Base-by-base conservation (phyloP, 2,329 filamentous ascomycete genomes). In the Coniosporium tulheliwenetii region DNA sequence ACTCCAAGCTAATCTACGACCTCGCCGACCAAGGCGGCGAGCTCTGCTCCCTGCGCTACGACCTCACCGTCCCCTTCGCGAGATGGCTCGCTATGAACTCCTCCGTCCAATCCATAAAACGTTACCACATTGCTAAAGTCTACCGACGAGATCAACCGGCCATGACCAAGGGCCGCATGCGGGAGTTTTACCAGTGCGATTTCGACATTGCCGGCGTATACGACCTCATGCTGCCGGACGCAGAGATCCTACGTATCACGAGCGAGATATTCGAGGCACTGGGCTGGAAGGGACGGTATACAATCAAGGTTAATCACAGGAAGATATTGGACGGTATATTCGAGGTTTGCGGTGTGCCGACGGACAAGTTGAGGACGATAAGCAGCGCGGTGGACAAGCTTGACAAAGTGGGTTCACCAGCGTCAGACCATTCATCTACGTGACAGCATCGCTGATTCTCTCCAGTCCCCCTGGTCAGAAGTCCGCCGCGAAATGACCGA, bases 141-240 rank as follows among this genome's bases (percentile, higher is more conserved):
- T 87, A 86, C 64, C 71, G 82, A 46, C 67, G 81, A 58, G 82
- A 87, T 59, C 81, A 86, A 59, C 82, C 82, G 16, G 82, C 85
- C 45, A 85, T 95, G 65, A 84, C 81, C 46, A 91, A 93, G 59
- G 89, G 87, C 39, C 77, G 87, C 41, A 91, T 94, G 81, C 76
- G 89, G 54, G 89, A 95, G 63, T 94, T 94, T 63, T 94, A 93
- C 66, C 87, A 95, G 63, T 95, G 87, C 66, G 89, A 96, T 64
- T 93, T 95, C 56, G 87, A 95, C 58, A 89, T 95, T 63, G 87
- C 87, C 10, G 86, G 87, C 45, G 69, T 66, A 35, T 93, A 85
- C 65, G 89, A 94, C 57, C 64, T 84, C 41, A 94, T 95, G 86
- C 73, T 94, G 19, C 85, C 87, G 42, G 89, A 95, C 55, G 83